Conservation (phyloP, 108 stramenopile genomes). For the Licmophora abbreviata region DNA sequence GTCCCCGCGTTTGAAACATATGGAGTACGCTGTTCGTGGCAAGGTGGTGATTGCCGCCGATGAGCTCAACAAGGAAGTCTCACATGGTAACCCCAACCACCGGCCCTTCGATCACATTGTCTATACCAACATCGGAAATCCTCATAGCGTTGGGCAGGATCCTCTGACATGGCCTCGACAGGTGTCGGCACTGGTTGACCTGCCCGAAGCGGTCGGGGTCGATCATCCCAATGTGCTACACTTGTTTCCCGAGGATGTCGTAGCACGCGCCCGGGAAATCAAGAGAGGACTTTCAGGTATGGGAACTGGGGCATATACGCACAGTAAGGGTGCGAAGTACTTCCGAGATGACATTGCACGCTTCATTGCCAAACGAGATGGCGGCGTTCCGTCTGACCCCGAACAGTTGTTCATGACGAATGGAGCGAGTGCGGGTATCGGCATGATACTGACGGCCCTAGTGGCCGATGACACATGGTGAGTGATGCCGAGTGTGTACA, state of each 20-base stretch:
- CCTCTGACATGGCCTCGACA: constrained; percentile 87
- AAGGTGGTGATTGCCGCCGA: constrained; percentile 66
- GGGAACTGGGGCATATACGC: constrained; percentile 78
- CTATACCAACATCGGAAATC: constrained; percentile 96
- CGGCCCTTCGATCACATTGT: constrained; percentile 69
- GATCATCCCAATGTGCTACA: constrained; percentile 47
- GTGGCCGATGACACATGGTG: constrained; percentile 41
- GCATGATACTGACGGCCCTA: constrained; percentile 66
- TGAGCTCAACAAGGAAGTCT: constrained; percentile 29
- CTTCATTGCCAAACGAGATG: constrained; percentile 80
- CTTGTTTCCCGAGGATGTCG: constrained; percentile 66
- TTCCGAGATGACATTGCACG: constrained; percentile 75
- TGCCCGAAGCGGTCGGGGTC: constrained; percentile 54
- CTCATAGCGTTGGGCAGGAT: constrained; percentile 84
- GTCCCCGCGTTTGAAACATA: neutral
- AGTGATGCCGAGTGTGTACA: constrained; percentile 2
- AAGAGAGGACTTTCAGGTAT: constrained; percentile 35
- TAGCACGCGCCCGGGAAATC: constrained; percentile 49
- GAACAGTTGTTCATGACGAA: constrained; percentile 91
- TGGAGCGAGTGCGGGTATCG: constrained; percentile 87
- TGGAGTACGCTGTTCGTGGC: constrained; percentile 78
- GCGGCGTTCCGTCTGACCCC: constrained; percentile 45
- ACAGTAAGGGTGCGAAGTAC: constrained; percentile 66
- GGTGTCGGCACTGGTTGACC: constrained; percentile 74
- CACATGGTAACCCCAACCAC: constrained; percentile 7